These are phyloP conservation scores for Rhodotorula graminis DNA, from an alignment of 768 basidiomycete species.

Conservation along the genomic window DNA sequence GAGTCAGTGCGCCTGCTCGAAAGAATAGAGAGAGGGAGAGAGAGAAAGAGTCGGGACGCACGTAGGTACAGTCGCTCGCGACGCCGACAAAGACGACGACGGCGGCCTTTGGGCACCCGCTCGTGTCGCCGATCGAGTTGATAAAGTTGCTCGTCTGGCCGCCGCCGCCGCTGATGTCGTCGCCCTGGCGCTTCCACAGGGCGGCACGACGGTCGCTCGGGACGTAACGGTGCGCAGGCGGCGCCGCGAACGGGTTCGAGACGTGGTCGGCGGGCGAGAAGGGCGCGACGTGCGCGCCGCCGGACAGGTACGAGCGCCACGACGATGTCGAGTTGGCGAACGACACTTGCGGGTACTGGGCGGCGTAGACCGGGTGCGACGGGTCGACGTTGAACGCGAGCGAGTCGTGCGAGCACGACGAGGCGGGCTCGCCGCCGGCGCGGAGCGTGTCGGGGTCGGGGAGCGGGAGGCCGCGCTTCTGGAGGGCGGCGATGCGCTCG, in stretches of 20 bases:
- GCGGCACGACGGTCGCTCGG: constrained; percentile 34
- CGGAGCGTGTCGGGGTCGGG: neutral
- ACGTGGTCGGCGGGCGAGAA: constrained; percentile 7
- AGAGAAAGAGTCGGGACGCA: constrained; percentile 37
- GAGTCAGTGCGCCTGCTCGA: neutral
- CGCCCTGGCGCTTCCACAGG: constrained; percentile 22
- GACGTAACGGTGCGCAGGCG: constrained; percentile 56
- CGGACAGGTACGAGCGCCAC: constrained; percentile 53
- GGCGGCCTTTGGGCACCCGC: constrained; percentile 68
- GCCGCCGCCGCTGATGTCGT: constrained; percentile 43
- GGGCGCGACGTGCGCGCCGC: constrained; percentile 40
- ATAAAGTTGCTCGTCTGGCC: constrained; percentile 56
- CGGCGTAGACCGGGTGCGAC: constrained; percentile 45
- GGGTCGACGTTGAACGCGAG: constrained; percentile 64
- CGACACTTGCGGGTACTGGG: neutral
- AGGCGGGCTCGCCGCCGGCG: neutral
- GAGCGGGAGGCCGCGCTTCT: constrained; percentile 19
- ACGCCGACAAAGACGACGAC: constrained; percentile 77
- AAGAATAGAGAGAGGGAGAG: neutral
- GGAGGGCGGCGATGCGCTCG: constrained; percentile 13
- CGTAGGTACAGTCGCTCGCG: constrained; percentile 80
- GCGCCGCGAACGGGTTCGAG: constrained; percentile 45
- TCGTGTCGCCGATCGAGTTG: constrained; percentile 61
- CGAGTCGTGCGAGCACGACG: constrained; percentile 63
- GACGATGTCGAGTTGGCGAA: neutral